Conservation (phyloP, 257 asterid species). For the Solanum peruvianum region DNA sequence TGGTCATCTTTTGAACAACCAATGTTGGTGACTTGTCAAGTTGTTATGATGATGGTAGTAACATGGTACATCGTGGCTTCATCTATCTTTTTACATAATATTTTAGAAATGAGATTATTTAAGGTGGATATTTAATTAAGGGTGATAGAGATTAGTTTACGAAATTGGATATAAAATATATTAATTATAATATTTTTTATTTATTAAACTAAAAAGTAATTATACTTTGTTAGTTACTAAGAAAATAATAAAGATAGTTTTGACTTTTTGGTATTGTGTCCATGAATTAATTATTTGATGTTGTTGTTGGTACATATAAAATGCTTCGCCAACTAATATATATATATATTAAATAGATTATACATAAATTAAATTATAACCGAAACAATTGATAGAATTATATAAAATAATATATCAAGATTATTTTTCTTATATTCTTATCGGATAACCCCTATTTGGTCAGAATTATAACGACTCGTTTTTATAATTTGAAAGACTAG, state of each 20-base stretch:
- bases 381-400: background rate
- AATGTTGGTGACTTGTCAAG: background rate
- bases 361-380: too few relatives aligned
- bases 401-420: too few relatives aligned
- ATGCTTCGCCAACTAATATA: background rate
- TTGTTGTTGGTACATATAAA: background rate
- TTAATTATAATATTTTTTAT: background rate
- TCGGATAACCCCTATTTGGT: background rate
- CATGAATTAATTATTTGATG: background rate
- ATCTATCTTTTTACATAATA: background rate
- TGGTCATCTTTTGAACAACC: background rate
- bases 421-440: background rate
- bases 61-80: background rate
- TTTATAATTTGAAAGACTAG: too few relatives aligned
- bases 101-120: background rate
- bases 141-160: background rate
- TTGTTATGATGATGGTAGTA: background rate
- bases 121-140: background rate
- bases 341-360: too few relatives aligned
- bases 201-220: background rate
- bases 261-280: background rate
- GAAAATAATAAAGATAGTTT: background rate
- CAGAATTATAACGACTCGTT: background rate
- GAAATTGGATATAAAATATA: background rate
- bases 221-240: background rate